Percentiles rank a stretch among this genome's conserved stretches.
These are phyloP conservation scores for Ascochyta clinopodiicola DNA, from an alignment of 2,329 filamentous ascomycete species.

Conservation along the genomic window DNA sequence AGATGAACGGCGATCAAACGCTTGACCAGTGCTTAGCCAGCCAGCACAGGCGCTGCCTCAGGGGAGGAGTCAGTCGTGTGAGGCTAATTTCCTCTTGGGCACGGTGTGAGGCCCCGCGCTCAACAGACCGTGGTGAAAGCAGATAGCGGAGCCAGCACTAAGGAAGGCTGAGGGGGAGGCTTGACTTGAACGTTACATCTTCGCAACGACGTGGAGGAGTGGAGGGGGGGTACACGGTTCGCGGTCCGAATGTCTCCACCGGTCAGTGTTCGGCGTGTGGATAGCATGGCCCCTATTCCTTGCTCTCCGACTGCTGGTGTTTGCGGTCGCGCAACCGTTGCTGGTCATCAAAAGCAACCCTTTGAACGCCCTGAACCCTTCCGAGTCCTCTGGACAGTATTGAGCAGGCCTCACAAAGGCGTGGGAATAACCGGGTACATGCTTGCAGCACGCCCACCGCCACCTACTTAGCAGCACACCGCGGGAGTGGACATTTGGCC, in stretches of 20 bases:
- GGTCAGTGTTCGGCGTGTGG: slow-evolving; percentile 25
- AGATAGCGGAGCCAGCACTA: slow-evolving; percentile 31
- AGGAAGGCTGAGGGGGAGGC: slow-evolving; percentile 16
- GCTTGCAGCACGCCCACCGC: slow-evolving; percentile 19
- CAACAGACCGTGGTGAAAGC: slow-evolving; percentile 25
- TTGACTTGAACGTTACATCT: slow-evolving; percentile 19
- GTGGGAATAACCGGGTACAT: slow-evolving; percentile 6
- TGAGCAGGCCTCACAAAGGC: not conserved
- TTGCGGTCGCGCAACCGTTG: slow-evolving; percentile 3
- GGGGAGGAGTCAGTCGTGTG: slow-evolving; percentile 21
- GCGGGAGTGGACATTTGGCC: slow-evolving; percentile 6
- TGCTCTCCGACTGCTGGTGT: not conserved
- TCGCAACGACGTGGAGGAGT: slow-evolving; percentile 34
- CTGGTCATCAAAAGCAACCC: slow-evolving; percentile 5
- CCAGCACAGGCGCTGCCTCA: slow-evolving; percentile 37
- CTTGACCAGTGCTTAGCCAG: slow-evolving; percentile 43
- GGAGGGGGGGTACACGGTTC: slow-evolving; percentile 6
- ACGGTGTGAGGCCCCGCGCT: slow-evolving; percentile 22
- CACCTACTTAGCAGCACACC: slow-evolving; percentile 20
- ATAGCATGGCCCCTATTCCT: slow-evolving; percentile 8
- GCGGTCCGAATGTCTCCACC: slow-evolving; percentile 31
- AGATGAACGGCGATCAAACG: slow-evolving; percentile 50
- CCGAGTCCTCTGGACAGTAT: too few relatives aligned
- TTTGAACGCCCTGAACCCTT: too few relatives aligned
- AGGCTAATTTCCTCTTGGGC: slow-evolving; percentile 34